A percentile compares a stretch with the other conserved stretches of the same genome.
These are phyloP conservation scores for Russula earlei DNA, from an alignment of 768 basidiomycete genomes.

Conservation along the genomic window DNA sequence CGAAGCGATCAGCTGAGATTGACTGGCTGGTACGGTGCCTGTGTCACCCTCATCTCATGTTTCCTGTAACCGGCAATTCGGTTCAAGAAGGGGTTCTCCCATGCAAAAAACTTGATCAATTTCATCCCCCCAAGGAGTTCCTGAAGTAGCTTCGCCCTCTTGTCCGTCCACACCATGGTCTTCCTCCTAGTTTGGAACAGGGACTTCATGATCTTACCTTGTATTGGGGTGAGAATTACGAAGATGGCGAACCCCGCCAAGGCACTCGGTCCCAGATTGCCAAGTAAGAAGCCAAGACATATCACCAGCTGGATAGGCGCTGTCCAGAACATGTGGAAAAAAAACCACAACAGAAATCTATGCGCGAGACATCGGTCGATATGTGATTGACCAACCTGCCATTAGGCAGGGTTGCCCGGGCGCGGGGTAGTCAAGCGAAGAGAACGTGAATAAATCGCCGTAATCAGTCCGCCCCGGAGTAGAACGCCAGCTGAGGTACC, in stretches of 20 bases:
- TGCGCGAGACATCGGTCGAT: constrained; percentile 82
- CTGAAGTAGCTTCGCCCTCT: constrained; percentile 79
- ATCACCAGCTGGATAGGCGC: constrained; percentile 70
- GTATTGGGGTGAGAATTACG: constrained; percentile 61
- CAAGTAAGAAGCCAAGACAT: constrained; percentile 62
- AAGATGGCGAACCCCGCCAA: constrained; percentile 54
- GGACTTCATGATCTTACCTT: constrained; percentile 62
- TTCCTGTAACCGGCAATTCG: constrained; percentile 61
- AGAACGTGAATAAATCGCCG: constrained; percentile 73
- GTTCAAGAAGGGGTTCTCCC: constrained; percentile 74
- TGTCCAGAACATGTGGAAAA: constrained; percentile 74
- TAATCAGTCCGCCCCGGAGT: constrained; percentile 75
- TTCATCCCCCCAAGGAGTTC: constrained; percentile 87
- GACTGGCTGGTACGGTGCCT: neutral
- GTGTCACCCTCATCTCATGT: constrained; percentile 52
- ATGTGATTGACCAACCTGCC: constrained; percentile 92
- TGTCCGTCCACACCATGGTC: constrained; percentile 85
- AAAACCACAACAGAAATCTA: constrained; percentile 80
- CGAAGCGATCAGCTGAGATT: neutral
- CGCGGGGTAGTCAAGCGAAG: constrained; percentile 68
- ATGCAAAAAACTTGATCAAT: constrained; percentile 87
- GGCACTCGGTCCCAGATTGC: constrained; percentile 58
- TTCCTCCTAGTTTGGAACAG: constrained; percentile 61
- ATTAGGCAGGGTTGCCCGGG: constrained; percentile 72
- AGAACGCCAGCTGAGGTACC: constrained; percentile 67